These are phyloP conservation scores for Aegilops speltoides DNA, from an alignment of 176 grass and related monocot genomes.

Conservation along the genomic window DNA sequence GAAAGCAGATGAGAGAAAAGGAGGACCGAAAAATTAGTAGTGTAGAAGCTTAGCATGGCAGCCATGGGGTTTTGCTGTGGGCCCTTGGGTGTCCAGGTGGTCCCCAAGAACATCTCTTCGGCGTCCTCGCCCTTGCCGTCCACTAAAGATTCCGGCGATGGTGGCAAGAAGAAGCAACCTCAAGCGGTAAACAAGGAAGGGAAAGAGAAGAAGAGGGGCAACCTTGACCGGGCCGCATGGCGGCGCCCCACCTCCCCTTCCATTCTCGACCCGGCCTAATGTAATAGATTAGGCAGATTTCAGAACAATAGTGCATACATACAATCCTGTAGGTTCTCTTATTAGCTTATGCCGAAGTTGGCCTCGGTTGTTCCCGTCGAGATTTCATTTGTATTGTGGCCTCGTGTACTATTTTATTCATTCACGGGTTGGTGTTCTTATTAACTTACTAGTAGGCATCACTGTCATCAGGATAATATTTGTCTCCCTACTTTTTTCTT, in stretches of 20 bases:
- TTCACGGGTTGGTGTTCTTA: not conserved
- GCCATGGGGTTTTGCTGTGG: conserved; percentile 29
- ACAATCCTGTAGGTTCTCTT: too few relatives aligned
- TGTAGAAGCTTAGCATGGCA: not conserved
- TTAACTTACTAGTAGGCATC: not conserved
- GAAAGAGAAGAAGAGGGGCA: too few relatives aligned
- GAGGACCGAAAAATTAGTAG: not conserved
- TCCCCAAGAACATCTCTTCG: conserved; percentile 18
- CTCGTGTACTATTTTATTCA: not conserved
- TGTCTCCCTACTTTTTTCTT: not conserved
- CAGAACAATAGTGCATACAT: not conserved
- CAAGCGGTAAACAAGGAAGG: not conserved
- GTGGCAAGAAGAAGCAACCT: not conserved
- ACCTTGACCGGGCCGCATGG: too few relatives aligned
- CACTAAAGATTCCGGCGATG: not conserved
- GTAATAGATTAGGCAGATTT: too few relatives aligned
- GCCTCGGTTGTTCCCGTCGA: not conserved
- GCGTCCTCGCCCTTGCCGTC: not conserved
- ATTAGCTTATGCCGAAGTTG: too few relatives aligned
- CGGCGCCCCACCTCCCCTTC: too few relatives aligned
- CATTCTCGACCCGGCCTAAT: too few relatives aligned
- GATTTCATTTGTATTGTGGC: not conserved
- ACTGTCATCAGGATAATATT: not conserved
- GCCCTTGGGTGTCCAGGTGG: conserved; percentile 23
- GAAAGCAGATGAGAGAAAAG: too few relatives aligned